Evolutionary conservation across 352 stramenopile genomes (phyloP).

Genomic region (Globisporangium paddicum): DNA sequence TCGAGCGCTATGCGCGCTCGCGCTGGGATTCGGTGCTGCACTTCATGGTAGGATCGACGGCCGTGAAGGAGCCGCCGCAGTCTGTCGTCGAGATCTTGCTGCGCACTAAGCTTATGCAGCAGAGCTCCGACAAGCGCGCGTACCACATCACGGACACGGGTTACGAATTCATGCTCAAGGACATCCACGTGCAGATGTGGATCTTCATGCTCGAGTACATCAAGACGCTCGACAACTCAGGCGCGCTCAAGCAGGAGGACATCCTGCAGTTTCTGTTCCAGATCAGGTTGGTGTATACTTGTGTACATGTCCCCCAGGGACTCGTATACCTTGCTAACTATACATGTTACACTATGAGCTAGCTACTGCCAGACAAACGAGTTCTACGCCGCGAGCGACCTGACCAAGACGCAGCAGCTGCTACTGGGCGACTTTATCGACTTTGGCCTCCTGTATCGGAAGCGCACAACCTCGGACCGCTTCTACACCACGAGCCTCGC

Average conservation of each 20-base stretch:
- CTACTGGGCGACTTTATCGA: slow-evolving; percentile 83
- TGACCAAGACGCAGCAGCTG: slow-evolving; percentile 75
- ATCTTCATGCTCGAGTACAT: slow-evolving; percentile 91
- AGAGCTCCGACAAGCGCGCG: slow-evolving; percentile 46
- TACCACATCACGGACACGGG: slow-evolving; percentile 86
- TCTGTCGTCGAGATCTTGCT: slow-evolving; percentile 74
- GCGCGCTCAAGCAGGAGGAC: slow-evolving; percentile 74
- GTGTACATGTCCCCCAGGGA: neutral
- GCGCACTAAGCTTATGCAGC: slow-evolving; percentile 64
- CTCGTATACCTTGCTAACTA: neutral
- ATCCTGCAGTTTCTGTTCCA: slow-evolving; percentile 89
- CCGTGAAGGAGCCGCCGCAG: slow-evolving; percentile 54
- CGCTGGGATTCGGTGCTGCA: slow-evolving; percentile 70
- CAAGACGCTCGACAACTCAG: slow-evolving; percentile 70
- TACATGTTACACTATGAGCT: neutral
- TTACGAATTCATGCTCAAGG: slow-evolving; percentile 91
- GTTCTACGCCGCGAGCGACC: slow-evolving; percentile 72
- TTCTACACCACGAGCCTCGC: slow-evolving; percentile 90
- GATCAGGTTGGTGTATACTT: slow-evolving; percentile 44
- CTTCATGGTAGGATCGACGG: slow-evolving; percentile 73
- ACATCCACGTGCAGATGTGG: slow-evolving; percentile 91
- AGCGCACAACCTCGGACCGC: slow-evolving; percentile 38
- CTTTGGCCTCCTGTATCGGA: slow-evolving; percentile 83
- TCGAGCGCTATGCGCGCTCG: slow-evolving; percentile 56
- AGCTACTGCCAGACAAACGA: slow-evolving; percentile 83